Evolutionary conservation across 139 green algal genomes (phyloP), one percentile per base, ranked within the genome.

Genomic region (Chlamydomonas urium): DNA sequence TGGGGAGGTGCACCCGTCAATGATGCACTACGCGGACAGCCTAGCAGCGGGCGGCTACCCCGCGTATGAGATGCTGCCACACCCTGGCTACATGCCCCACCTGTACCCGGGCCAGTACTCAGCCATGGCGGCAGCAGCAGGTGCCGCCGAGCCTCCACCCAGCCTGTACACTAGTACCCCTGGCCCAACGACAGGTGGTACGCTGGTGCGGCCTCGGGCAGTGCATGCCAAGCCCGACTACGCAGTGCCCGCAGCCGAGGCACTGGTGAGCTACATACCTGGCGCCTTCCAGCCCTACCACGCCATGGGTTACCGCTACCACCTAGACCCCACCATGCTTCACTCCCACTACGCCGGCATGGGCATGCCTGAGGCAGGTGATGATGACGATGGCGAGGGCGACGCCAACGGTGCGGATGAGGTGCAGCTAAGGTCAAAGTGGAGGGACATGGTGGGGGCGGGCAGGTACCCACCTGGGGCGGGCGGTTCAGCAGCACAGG

Each of bases 121-220:
- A n/a, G n/a, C n/a, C 42, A 50, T 24, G 10, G 10, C 14, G 42
- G 10, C 42, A 50, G 10, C 42, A 63, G 53, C 53, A 14, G 19
- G n/a, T 63, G n/a, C n/a, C n/a, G 53, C 53, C 24, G 53, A 14
- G 53, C 53, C 53, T 36, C 17, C 26, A 63, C 53, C 21, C n/a
- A 33, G n/a, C 60, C 60, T 45, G 60, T 63, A 63, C 53, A 63
- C 53, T 5, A 63, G 10, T 21, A 67, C 60, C 5, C 60, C 60
- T 17, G 60, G 60, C 23, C 60, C 60, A 21, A 67, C 60, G 21
- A 67, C 60, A 6, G 60, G 60, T n/a, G 60, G 14, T 17, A 53
- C 60, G 29, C 19, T 67, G 17, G 60, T 67, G 5, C n/a, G 60
- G 32, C 60, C 60, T 26, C 23, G 60, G 17, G 60, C 60, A 29